phyloP scores from a whole-genome alignment of 2,329 filamentous ascomycete genomes.

The Aspergillus aculeatus region DNA sequence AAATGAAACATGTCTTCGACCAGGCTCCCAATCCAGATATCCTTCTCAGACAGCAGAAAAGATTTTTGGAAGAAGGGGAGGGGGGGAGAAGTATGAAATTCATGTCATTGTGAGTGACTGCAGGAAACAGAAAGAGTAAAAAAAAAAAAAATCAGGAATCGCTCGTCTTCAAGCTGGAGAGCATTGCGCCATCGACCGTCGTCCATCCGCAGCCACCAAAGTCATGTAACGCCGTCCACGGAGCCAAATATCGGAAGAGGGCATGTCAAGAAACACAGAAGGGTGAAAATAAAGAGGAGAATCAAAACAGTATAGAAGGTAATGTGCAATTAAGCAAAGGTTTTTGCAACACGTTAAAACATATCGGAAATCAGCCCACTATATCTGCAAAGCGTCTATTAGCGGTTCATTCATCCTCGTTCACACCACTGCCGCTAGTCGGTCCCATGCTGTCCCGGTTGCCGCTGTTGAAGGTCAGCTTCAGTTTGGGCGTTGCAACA shows the following conservation, averaged over 20 bases:
- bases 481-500: conserved; percentile 60
- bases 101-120: conserved; percentile 5
- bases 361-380: conserved; percentile 12
- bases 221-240: conserved; percentile 25
- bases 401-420: conserved; percentile 20
- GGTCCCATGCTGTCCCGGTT: conserved; percentile 36
- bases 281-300: not conserved
- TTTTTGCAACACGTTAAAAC: conserved; percentile 9
- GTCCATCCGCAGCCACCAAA: conserved; percentile 21
- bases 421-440: conserved; percentile 17
- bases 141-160: conserved; percentile 10
- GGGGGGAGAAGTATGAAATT: not conserved
- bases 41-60: not conserved
- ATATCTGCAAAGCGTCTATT: conserved; percentile 15
- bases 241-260: conserved; percentile 14
- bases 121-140: not conserved
- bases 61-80: not conserved
- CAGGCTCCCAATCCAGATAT: conserved; percentile 2
- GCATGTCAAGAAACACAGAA: conserved; percentile 18
- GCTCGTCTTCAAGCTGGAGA: conserved; percentile 21
- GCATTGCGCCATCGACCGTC: conserved; percentile 27
- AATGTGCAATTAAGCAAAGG: conserved; percentile 12
- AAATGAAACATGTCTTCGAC: not conserved
- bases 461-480: conserved; percentile 59
- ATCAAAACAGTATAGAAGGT: conserved; percentile 10